These are phyloP conservation scores for Amoeboaphelidium occidentale DNA, from an alignment of 371 early-diverging fungal genomes.

Conservation along the genomic window DNA sequence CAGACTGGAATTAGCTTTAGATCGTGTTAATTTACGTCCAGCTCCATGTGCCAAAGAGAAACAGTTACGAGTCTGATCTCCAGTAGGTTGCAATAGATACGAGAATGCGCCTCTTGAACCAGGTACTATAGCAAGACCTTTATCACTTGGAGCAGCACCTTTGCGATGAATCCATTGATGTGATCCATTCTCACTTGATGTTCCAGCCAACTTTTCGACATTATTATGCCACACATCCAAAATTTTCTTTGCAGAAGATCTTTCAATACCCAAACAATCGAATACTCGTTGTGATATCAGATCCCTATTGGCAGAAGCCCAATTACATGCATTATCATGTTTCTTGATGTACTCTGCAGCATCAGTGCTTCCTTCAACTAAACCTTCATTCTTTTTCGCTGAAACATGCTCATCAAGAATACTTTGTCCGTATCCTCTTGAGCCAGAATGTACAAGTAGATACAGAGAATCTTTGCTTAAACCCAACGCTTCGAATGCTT, in stretches of 20 bases:
- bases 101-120: constrained; percentile 23
- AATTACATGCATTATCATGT: constrained; percentile 18
- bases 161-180: constrained; percentile 17
- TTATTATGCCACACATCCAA: constrained; percentile 27
- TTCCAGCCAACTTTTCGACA: constrained; percentile 8
- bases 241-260: constrained; percentile 6
- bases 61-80: constrained; percentile 9
- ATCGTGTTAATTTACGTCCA: constrained; percentile 18
- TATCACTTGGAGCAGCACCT: constrained; percentile 24
- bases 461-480: constrained; percentile 9
- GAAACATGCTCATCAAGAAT: constrained; percentile 16
- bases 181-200: neutral
- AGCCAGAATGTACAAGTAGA: constrained; percentile 23
- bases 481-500: constrained; percentile 6
- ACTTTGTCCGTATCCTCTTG: constrained; percentile 18
- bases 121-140: constrained; percentile 24
- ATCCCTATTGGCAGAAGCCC: constrained; percentile 21
- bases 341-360: constrained; percentile 10
- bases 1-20: constrained; percentile 13
- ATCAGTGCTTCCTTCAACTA: constrained; percentile 1
- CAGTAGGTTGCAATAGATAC: constrained; percentile 20
- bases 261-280: constrained; percentile 9
- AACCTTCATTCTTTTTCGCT: constrained; percentile 4
- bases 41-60: constrained; percentile 27
- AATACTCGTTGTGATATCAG: constrained; percentile 20